Percentiles rank a stretch among this genome's conserved stretches.
Evolutionary conservation across 768 basidiomycete species (phyloP).

Genomic region (Amanita thiersii): DNA sequence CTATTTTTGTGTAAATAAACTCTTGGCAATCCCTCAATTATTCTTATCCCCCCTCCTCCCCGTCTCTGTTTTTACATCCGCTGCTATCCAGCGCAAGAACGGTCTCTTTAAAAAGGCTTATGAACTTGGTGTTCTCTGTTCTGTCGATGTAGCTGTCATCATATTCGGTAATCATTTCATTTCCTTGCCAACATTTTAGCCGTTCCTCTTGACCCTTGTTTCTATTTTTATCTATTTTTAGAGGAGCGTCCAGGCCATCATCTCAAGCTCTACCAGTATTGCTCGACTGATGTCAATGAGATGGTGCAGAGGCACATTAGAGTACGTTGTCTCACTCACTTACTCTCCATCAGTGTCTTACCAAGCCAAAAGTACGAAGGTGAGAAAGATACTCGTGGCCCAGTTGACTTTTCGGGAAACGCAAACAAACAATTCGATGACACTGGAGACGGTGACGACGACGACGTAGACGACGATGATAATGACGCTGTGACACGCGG

Average conservation of each 20-base stretch:
- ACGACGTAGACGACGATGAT: constrained; percentile 33
- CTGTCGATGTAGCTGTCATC: constrained; percentile 82
- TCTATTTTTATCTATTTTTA: constrained; percentile 38
- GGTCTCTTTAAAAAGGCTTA: constrained; percentile 90
- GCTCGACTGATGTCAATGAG: constrained; percentile 60
- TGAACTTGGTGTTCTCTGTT: constrained; percentile 85
- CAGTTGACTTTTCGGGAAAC: constrained; percentile 36
- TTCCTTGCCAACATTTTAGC: constrained; percentile 7
- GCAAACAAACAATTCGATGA: constrained; percentile 23
- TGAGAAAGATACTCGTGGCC: constrained; percentile 39
- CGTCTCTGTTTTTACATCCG: constrained; percentile 16
- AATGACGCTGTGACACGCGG: constrained; percentile 15
- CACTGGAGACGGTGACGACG: constrained; percentile 32
- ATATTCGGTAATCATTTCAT: constrained; percentile 64
- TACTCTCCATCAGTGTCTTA: constrained; percentile 13
- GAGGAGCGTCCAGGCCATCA: constrained; percentile 76
- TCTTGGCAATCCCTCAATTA: constrained; percentile 34
- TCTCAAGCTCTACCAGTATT: constrained; percentile 76
- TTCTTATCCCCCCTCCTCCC: constrained; percentile 26
- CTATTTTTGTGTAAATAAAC: constrained; percentile 52
- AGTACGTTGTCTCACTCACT: constrained; percentile 18
- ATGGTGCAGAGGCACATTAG: constrained; percentile 62
- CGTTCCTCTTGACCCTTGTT: constrained; percentile 16
- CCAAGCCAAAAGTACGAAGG: constrained; percentile 34
- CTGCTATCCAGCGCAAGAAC: constrained; percentile 61